Conservation (phyloP, 805 yeast species). For the Barnettozyma sp. region DNA sequence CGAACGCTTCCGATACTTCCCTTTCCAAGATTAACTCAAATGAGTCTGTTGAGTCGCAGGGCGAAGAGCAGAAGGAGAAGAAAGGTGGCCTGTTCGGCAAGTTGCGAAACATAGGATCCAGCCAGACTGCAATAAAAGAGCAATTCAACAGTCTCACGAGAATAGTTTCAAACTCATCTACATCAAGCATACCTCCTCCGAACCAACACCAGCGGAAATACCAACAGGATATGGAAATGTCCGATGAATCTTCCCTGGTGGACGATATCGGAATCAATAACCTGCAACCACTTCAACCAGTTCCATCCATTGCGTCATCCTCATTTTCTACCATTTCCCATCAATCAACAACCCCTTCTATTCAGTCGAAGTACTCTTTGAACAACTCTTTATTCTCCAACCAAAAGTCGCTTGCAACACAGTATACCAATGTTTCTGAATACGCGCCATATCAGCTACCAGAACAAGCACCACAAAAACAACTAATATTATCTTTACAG, state of each 20-base stretch:
- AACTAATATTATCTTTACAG: conserved; percentile 29
- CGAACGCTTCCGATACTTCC: conserved; percentile 23
- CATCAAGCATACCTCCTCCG: background rate
- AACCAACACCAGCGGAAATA: conserved; percentile 2
- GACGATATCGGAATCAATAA: conserved; percentile 8
- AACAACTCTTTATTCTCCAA: conserved; percentile 18
- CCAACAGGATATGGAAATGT: conserved; percentile 14
- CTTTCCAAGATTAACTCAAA: conserved; percentile 17
- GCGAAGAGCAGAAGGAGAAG: conserved; percentile 5
- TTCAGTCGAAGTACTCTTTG: conserved; percentile 6
- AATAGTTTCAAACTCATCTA: conserved; percentile 8
- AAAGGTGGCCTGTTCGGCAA: conserved; percentile 11
- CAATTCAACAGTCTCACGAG: conserved; percentile 8
- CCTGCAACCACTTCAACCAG: conserved; percentile 20
- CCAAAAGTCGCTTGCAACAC: conserved; percentile 17
- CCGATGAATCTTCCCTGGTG: conserved; percentile 7
- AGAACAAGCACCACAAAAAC: conserved; percentile 7
- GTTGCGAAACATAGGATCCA: conserved; percentile 11
- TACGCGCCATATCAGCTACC: conserved; percentile 8
- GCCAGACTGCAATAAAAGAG: conserved; percentile 7
- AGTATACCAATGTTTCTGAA: conserved; percentile 13
- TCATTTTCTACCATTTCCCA: conserved; percentile 9
- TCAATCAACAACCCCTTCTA: conserved; percentile 9
- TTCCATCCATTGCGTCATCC: conserved; percentile 22
- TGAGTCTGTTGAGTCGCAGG: conserved; percentile 19